Base-by-base conservation (phyloP, 116 monocot species). In the Zostera marina region DNA sequence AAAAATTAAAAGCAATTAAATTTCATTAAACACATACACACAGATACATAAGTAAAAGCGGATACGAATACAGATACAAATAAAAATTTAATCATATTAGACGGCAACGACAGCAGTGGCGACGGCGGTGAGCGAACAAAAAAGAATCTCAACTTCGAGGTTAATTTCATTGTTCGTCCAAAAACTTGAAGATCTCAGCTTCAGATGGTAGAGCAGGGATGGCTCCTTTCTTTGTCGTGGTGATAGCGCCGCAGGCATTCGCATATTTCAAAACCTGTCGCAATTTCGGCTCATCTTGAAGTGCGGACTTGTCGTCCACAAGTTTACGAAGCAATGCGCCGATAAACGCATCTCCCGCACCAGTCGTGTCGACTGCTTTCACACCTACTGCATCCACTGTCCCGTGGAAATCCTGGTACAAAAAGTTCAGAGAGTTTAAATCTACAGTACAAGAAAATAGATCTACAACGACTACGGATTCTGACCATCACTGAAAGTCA, bases 271-370 rank as follows among this genome's bases (percentile, higher is more conserved):
- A 83, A 14, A 64, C 78, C 38, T 82, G 55, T 66, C 55, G 71
- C 58, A 91, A 68, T 71, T 82, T 85, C 52, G 67, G 65, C 55
- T 91, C 91, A 40, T 78, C 70, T 82, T 80, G 68, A 25, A 83
- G 72, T 25, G 74, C 42, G 12, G 83, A 73, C 44, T 56, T 45
- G 55, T 91, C 82, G 16, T 75, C 73, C 9, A 73, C 79, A 52
- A 91, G 68, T 7, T 74, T 71, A 52, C 67, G 22, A 9, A 86
- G 64, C 8, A 86, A 54, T 15, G 80, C 42, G 40, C 92, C 82
- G n/a, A 83, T 71, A 56, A 92, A 92, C 17, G 92, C 86, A 76
- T 92, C 83, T 3, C 92, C 82, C 5, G 92, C 92, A 56, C 92
- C 86, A 5, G 92, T 92, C 21, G 83, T 92, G 32, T 92, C 92